A percentile compares a stretch with the other conserved stretches of the same genome.
Conservation (phyloP, 306 rosid genomes). For the Acmispon strigosus region DNA sequence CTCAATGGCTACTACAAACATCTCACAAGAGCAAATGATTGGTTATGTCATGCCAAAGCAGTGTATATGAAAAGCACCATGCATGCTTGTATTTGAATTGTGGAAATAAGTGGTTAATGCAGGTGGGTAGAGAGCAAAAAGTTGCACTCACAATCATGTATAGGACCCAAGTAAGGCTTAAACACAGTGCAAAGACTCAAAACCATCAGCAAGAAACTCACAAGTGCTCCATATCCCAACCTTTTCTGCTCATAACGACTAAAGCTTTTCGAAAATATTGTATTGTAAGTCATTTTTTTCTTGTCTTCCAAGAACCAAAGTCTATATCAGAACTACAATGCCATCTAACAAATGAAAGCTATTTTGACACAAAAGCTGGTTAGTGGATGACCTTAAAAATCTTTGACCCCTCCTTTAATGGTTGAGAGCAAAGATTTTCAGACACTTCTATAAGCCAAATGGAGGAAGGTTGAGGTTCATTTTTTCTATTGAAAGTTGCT, state of each 20-base stretch:
- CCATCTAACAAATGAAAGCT: slow-evolving; percentile 15
- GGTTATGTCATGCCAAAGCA: slow-evolving; percentile 16
- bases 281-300: slow-evolving; percentile 46
- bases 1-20: neutral
- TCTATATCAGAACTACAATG: slow-evolving; percentile 19
- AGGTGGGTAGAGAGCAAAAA: neutral
- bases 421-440: neutral
- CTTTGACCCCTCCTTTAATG: neutral
- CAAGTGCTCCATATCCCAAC: slow-evolving; percentile 66
- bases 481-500: slow-evolving; percentile 33
- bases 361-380: slow-evolving; percentile 4
- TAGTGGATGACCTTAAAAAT: slow-evolving; percentile 2
- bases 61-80: neutral
- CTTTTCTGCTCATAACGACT: slow-evolving; percentile 71
- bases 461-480: slow-evolving; percentile 31
- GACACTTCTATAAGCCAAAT: slow-evolving; percentile 25
- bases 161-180: slow-evolving; percentile 57
- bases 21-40: neutral
- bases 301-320: slow-evolving; percentile 1
- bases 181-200: slow-evolving; percentile 62
- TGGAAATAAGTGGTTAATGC: neutral
- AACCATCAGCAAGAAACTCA: slow-evolving; percentile 44
- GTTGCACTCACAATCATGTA: slow-evolving; percentile 53
- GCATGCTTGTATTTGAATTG: slow-evolving; percentile 1
- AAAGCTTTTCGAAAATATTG: slow-evolving; percentile 74